Evolutionary conservation across 371 early-diverging fungal genomes (phyloP).

Genomic region (Chytridiales sp.): DNA sequence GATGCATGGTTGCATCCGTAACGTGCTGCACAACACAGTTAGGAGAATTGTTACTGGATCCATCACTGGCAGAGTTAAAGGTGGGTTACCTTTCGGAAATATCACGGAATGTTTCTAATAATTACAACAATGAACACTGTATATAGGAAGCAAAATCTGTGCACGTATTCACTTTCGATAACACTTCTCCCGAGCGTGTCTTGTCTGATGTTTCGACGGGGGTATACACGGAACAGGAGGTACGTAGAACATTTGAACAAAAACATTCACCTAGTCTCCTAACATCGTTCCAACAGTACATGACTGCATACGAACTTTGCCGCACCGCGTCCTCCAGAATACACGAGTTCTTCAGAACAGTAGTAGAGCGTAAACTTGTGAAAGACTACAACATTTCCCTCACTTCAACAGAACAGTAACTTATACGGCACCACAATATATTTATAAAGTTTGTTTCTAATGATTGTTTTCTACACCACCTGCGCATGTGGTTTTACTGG

Average conservation of each 20-base stretch:
- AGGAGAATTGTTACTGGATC: conserved; percentile 75
- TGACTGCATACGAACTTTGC: conserved; percentile 1
- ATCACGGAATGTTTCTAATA: not conserved
- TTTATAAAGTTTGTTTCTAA: too few relatives aligned
- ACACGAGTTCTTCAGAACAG: conserved; percentile 9
- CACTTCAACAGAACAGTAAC: too few relatives aligned
- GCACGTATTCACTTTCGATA: conserved; percentile 86
- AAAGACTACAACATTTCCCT: too few relatives aligned
- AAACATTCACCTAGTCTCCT: not conserved
- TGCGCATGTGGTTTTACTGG: conserved; percentile 27
- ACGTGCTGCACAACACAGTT: conserved; percentile 65
- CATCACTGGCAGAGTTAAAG: conserved; percentile 69
- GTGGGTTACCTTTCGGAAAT: conserved; percentile 35
- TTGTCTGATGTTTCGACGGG: conserved; percentile 67
- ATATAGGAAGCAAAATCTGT: conserved; percentile 64
- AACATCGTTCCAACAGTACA: conserved; percentile 7
- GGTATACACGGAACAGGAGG: conserved; percentile 66
- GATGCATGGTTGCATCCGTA: conserved; percentile 67
- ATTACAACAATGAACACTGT: not conserved
- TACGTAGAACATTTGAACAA: conserved; percentile 19
- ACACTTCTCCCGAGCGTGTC: conserved; percentile 9
- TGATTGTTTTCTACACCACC: conserved; percentile 18
- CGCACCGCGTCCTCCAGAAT: not conserved
- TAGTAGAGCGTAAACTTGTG: too few relatives aligned
- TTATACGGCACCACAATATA: too few relatives aligned